Evolutionary conservation across 441 rosid species (phyloP).

Genomic region (Erodium texanum): DNA sequence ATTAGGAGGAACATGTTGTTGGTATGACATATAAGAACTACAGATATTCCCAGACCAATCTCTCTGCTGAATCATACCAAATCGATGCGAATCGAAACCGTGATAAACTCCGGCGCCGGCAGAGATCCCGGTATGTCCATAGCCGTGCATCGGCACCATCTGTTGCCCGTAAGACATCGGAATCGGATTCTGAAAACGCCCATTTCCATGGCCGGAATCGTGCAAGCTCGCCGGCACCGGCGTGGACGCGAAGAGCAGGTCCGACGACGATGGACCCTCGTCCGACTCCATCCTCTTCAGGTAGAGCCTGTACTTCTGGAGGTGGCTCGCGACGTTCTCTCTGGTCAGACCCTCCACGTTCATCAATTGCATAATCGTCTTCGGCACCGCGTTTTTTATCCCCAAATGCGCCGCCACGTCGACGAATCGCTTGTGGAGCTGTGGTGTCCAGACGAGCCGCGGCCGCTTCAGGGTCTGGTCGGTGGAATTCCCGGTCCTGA

Average conservation of each 20-base stretch:
- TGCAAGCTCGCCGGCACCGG: background rate
- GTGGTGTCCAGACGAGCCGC: conserved; percentile 11
- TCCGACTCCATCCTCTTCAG: conserved; percentile 2
- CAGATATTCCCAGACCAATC: background rate
- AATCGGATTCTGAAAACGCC: background rate
- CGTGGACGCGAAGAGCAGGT: background rate
- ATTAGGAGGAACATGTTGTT: conserved; percentile 2
- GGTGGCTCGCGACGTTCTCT: background rate
- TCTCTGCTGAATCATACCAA: background rate
- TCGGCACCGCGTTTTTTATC: conserved; percentile 11
- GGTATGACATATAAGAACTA: background rate
- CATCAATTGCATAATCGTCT: conserved; percentile 13
- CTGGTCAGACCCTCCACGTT: conserved; percentile 6
- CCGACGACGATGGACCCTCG: background rate
- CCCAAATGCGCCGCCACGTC: conserved; percentile 12
- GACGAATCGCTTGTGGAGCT: conserved; percentile 13
- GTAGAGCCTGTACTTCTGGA: background rate
- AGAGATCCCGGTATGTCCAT: background rate
- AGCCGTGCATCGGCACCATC: background rate
- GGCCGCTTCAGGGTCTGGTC: conserved; percentile 9
- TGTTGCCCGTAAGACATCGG: background rate
- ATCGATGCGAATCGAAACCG: background rate
- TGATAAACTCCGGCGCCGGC: background rate
- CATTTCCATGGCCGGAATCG: background rate
- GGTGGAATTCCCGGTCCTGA: too few species aligned